Base-by-base conservation (phyloP, 1,139 yeast genomes). In the Candida sanyaensis region DNA sequence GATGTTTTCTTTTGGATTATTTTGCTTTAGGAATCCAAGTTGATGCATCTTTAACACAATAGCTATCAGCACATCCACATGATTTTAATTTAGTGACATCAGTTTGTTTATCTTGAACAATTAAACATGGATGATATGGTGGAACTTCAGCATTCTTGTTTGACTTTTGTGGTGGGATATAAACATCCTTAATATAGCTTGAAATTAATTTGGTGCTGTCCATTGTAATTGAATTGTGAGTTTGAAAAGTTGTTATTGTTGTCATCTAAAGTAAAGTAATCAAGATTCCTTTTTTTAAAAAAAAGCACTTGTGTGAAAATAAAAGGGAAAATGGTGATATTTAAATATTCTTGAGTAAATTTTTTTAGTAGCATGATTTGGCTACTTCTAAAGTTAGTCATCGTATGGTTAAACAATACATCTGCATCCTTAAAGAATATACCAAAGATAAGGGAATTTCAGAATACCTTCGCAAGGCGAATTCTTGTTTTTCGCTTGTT, bases 51-150 rank as follows among this genome's bases (percentile, higher is more conserved):
- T 65, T 73, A 24, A 74, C 73, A 52, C 78, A 75, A 55, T 72
- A 71, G n/a, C 55, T 52, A 55, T 71, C 78, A 5, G 77, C 70
- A 58, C 79, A 75, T 4, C 80, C 80, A 57, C 79, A 75, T 4
- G 67, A 64, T 50, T 73, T 73, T 39, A 65, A 47, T 50, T 71
- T 73, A 27, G 60, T 64, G 6, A 66, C 64, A 51, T 74, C 78
- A 1, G 75, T 71, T 54, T 73, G 77, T 12, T 64, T 63, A 54
- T 75, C 79, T 54, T 73, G 77, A 37, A 74, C 77, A 24, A 75
- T 72, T 46, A 75, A 60, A 52, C 78, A 72, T 6, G 79, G 80
- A 50, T 75, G 78, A 54, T 73, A 73, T 10, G 61, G 57, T 9
- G 78, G 78, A 2, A 73, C 68, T 8, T 56, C 51, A 8, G 51